These are phyloP conservation scores for Hibiscus tridactylites DNA, from an alignment of 345 rosid species.

Conservation along the genomic window DNA sequence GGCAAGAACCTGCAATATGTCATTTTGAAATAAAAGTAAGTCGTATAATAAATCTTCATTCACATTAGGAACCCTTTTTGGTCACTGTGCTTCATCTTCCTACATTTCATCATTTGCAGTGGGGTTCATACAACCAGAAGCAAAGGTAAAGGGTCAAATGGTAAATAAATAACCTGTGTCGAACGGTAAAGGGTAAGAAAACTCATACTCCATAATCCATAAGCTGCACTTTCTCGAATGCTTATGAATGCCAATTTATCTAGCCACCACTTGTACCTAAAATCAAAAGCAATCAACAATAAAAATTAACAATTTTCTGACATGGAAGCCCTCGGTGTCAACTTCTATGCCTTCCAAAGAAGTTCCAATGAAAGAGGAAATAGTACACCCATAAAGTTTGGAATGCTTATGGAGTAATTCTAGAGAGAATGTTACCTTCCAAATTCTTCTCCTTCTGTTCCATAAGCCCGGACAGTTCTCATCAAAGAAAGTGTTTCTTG, in stretches of 20 bases:
- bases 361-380: background rate
- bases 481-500: constrained; percentile 43
- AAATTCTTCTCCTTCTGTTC: constrained; percentile 42
- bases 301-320: background rate
- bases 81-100: background rate
- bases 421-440: constrained; percentile 31
- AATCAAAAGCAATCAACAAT: constrained; percentile 10
- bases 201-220: constrained; percentile 41
- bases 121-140: constrained; percentile 5
- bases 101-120: background rate
- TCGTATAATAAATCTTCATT: background rate
- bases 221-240: constrained; percentile 31
- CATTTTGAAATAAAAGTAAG: background rate
- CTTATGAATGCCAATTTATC: constrained; percentile 31
- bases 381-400: background rate
- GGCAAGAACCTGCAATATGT: constrained; percentile 27
- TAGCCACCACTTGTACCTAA: constrained; percentile 43
- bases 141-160: background rate
- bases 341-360: background rate
- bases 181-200: constrained; percentile 37
- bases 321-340: background rate
- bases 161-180: constrained; percentile 35
- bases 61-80: background rate
- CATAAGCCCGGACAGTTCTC: constrained; percentile 34
- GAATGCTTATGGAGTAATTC: constrained; percentile 13